Conservation (phyloP, 2,329 filamentous ascomycete genomes). For the Aspergillus vadensis region DNA sequence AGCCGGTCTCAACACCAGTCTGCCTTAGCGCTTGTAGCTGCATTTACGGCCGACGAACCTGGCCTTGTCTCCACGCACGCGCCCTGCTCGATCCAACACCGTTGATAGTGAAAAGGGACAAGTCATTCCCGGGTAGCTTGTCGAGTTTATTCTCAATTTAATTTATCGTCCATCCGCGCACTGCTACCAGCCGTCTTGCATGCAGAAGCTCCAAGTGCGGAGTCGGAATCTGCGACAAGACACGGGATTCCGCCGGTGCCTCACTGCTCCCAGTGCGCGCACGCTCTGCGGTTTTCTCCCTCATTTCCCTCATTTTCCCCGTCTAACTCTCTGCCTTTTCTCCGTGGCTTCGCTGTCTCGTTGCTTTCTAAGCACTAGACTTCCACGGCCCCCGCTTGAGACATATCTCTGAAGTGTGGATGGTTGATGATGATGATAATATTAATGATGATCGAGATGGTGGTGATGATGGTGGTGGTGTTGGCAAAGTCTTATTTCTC, state of each 20-base stretch:
- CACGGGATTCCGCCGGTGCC: slow-evolving; percentile 4
- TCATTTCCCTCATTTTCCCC: too few relatives aligned
- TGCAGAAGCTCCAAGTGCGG: slow-evolving; percentile 21
- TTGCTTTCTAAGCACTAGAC: not conserved
- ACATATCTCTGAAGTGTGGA: not conserved
- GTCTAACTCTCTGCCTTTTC: not conserved
- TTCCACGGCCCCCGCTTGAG: not conserved
- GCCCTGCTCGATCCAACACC: not conserved
- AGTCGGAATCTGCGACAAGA: slow-evolving; percentile 3
- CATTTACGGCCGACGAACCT: not conserved
- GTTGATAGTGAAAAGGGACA: not conserved
- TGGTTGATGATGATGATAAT: not conserved
- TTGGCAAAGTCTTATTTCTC: not conserved
- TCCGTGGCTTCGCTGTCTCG: not conserved
- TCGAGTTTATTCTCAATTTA: slow-evolving; percentile 8
- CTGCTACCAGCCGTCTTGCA: slow-evolving; percentile 21
- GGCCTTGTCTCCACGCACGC: slow-evolving; percentile 2
- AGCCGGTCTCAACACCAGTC: not conserved
- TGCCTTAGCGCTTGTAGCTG: not conserved
- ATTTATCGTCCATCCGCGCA: slow-evolving; percentile 11
- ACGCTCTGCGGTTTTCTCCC: too few relatives aligned
- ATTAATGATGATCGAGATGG: not conserved
- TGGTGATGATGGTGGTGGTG: not conserved
- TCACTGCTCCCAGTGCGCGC: not conserved
- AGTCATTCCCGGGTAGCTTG: not conserved